These are phyloP conservation scores for Talaromyces marneffei DNA, from an alignment of 2,329 filamentous ascomycete genomes.

Conservation along the genomic window DNA sequence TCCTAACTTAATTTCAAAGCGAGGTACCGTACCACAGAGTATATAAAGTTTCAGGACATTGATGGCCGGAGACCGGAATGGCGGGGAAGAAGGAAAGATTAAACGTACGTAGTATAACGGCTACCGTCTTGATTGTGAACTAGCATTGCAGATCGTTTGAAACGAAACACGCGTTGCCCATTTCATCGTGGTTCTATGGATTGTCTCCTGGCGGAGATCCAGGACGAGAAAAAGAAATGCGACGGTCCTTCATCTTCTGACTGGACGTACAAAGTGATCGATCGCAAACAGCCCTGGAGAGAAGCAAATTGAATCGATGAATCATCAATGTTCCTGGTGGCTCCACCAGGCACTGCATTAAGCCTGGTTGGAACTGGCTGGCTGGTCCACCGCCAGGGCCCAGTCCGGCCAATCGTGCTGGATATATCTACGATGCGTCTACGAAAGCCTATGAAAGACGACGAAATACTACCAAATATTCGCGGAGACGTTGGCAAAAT, in stretches of 20 bases:
- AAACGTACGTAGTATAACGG: no score
- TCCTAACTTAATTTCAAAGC: background rate
- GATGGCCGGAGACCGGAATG: background rate
- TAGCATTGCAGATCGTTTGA: background rate
- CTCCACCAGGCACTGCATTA: background rate
- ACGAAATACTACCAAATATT: background rate
- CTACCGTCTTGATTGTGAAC: background rate
- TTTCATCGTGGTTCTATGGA: background rate
- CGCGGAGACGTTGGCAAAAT: no score
- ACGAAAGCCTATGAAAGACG: no score
- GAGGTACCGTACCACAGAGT: background rate
- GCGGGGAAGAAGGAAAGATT: background rate
- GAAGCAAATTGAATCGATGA: conserved; percentile 4
- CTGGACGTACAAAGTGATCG: background rate
- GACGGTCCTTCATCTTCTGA: background rate
- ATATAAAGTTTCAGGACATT: background rate
- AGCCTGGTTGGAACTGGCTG: background rate
- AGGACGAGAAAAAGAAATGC: background rate
- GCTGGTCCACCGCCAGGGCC: background rate
- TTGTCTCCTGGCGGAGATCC: background rate
- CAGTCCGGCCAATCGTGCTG: background rate
- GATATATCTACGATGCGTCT: background rate
- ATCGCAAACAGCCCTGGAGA: conserved; percentile 1
- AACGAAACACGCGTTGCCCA: background rate
- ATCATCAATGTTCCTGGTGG: conserved; percentile 6